These are phyloP conservation scores for Mycena alexandri DNA, from an alignment of 768 basidiomycete species.

Conservation along the genomic window DNA sequence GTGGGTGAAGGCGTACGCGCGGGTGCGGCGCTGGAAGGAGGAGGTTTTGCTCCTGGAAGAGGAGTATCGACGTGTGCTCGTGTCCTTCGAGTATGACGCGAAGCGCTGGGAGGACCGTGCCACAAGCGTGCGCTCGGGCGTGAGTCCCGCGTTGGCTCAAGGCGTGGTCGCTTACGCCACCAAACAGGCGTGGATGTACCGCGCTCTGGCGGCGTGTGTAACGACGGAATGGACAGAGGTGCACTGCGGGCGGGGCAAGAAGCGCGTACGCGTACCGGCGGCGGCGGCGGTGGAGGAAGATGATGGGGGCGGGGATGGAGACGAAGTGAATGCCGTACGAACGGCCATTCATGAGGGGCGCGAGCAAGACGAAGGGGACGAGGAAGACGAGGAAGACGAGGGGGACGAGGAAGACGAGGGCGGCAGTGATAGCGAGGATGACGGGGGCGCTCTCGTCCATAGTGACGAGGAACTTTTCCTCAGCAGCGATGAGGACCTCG, in stretches of 20 bases:
- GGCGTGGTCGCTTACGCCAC: too few relatives aligned
- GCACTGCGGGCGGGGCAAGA: neutral
- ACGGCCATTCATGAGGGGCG: too few relatives aligned
- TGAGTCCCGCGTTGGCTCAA: too few relatives aligned
- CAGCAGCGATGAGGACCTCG: neutral
- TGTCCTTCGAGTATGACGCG: neutral
- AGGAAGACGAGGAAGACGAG: neutral
- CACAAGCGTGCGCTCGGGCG: neutral
- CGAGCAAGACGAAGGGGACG: neutral
- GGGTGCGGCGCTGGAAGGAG: slow-evolving; percentile 31
- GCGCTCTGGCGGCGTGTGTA: too few relatives aligned
- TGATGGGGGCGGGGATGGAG: too few relatives aligned
- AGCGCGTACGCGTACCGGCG: neutral
- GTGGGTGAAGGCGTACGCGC: slow-evolving; percentile 21
- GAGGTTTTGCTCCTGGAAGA: slow-evolving; percentile 36
- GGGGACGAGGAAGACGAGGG: neutral
- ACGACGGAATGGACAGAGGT: too few relatives aligned
- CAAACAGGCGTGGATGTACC: too few relatives aligned
- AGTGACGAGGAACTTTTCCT: neutral
- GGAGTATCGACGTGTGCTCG: slow-evolving; percentile 28
- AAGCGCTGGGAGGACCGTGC: neutral
- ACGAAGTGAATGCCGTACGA: too few relatives aligned
- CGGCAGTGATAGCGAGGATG: neutral
- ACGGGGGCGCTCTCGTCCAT: neutral
- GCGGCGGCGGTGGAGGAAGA: too few relatives aligned